These are phyloP conservation scores for Leccinum imitatum DNA, from an alignment of 768 basidiomycete species.

Conservation along the genomic window DNA sequence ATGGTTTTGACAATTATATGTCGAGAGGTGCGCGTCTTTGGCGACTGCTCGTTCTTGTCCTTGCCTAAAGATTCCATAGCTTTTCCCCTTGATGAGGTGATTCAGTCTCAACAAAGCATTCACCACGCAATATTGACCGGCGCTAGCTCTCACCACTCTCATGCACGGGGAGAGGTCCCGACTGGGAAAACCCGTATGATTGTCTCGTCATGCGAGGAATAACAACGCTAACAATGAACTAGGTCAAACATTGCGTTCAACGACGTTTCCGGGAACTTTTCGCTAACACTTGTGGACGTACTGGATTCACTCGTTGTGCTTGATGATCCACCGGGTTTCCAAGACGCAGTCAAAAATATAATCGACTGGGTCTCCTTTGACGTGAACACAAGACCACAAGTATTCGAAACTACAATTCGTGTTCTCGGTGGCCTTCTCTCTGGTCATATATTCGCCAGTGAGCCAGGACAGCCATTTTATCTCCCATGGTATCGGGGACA, in stretches of 20 bases:
- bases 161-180: constrained; percentile 85
- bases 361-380: constrained; percentile 87
- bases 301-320: constrained; percentile 92
- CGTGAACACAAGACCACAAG: constrained; percentile 94
- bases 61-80: constrained; percentile 43
- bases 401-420: constrained; percentile 96
- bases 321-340: constrained; percentile 74
- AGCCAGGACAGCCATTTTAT: constrained; percentile 63
- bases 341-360: constrained; percentile 78
- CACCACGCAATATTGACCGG: constrained; percentile 16
- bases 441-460: constrained; percentile 78
- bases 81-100: constrained; percentile 85
- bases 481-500: constrained; percentile 85
- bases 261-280: constrained; percentile 94
- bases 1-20: constrained; percentile 92
- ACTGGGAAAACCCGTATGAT: constrained; percentile 79
- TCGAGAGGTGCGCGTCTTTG: constrained; percentile 53
- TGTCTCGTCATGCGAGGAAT: constrained; percentile 8
- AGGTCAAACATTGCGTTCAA: constrained; percentile 78
- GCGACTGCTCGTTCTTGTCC: constrained; percentile 4
- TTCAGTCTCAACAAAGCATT: constrained; percentile 8
- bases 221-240: constrained; percentile 13
- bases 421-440: constrained; percentile 89
- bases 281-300: constrained; percentile 77
- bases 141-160: constrained; percentile 81